These are phyloP conservation scores for Eucalyptus coolabah DNA, from an alignment of 345 rosid species.

Conservation along the genomic window DNA sequence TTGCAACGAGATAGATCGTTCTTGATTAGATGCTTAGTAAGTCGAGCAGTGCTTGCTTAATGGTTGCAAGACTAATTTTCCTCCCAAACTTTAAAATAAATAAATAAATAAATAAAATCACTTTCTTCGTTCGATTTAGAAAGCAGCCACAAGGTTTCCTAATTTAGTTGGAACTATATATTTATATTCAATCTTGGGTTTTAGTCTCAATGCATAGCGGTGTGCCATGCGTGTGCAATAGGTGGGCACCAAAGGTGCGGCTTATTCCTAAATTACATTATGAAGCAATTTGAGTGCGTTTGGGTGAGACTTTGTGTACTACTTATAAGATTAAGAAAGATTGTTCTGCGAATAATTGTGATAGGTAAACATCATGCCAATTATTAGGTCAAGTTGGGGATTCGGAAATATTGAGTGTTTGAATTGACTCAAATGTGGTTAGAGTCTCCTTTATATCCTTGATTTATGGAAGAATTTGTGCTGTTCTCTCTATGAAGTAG, in stretches of 20 bases:
- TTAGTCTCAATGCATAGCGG: neutral
- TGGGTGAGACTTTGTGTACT: neutral
- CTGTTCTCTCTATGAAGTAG: too few species aligned
- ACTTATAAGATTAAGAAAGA: neutral
- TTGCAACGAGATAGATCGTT: neutral
- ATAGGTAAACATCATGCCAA: too few species aligned
- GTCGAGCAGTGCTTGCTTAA: neutral
- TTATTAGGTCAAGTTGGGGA: neutral
- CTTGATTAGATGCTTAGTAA: neutral
- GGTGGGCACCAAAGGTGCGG: neutral
- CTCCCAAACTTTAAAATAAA: too few species aligned
- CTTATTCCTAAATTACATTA: neutral
- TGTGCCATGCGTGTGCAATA: neutral
- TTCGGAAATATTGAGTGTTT: neutral
- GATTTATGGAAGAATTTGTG: too few species aligned
- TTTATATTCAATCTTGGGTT: neutral
- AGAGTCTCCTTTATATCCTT: too few species aligned
- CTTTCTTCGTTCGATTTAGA: too few species aligned
- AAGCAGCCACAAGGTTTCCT: neutral
- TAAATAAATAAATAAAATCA: too few species aligned
- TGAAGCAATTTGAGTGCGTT: neutral
- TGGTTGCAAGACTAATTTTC: neutral
- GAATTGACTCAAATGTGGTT: neutral
- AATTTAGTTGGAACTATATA: neutral
- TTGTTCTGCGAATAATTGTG: neutral